Percentiles rank a stretch among this genome's conserved stretches.
Conservation (phyloP, 352 stramenopile species). For the Pythium vanterpoolii region DNA sequence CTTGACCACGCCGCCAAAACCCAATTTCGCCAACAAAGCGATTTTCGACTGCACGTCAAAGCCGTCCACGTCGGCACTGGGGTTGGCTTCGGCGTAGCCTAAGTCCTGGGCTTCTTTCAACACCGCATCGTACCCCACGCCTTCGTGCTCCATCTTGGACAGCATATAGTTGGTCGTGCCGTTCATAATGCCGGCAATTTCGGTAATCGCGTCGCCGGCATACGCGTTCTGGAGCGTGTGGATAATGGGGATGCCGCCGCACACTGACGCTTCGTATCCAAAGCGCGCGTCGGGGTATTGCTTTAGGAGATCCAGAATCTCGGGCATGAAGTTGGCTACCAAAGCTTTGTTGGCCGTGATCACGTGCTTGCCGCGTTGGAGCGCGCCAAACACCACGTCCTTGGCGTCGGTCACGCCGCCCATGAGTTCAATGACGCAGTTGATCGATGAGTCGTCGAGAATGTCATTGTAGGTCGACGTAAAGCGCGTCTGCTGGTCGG, state of each 20-base stretch:
- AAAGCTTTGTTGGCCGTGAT: conserved; percentile 98
- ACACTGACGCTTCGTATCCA: conserved; percentile 95
- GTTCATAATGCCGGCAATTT: conserved; percentile 96
- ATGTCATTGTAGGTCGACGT: conserved; percentile 82
- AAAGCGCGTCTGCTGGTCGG: conserved; percentile 38
- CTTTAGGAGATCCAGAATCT: conserved; percentile 86
- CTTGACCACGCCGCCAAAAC: conserved; percentile 90
- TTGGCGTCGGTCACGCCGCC: conserved; percentile 94
- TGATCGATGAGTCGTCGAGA: conserved; percentile 90
- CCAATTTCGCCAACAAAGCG: conserved; percentile 92
- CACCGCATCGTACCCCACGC: conserved; percentile 89
- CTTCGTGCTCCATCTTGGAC: conserved; percentile 94
- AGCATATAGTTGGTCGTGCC: conserved; percentile 99
- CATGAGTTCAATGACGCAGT: conserved; percentile 97
- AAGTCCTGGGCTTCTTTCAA: conserved; percentile 92
- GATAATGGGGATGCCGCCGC: conserved; percentile 97
- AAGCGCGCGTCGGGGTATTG: conserved; percentile 84
- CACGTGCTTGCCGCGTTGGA: conserved; percentile 91
- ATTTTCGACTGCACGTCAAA: conserved; percentile 97
- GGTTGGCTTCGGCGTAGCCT: conserved; percentile 94
- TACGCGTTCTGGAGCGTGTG: conserved; percentile 93
- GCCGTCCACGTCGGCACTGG: conserved; percentile 94
- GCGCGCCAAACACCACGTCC: conserved; percentile 89
- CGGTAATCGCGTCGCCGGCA: conserved; percentile 89
- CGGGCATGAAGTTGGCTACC: conserved; percentile 91